A percentile compares a stretch with the other conserved stretches of the same genome.
Evolutionary conservation across 768 basidiomycete species (phyloP).

Genomic region (Gymnopilus dilepis): DNA sequence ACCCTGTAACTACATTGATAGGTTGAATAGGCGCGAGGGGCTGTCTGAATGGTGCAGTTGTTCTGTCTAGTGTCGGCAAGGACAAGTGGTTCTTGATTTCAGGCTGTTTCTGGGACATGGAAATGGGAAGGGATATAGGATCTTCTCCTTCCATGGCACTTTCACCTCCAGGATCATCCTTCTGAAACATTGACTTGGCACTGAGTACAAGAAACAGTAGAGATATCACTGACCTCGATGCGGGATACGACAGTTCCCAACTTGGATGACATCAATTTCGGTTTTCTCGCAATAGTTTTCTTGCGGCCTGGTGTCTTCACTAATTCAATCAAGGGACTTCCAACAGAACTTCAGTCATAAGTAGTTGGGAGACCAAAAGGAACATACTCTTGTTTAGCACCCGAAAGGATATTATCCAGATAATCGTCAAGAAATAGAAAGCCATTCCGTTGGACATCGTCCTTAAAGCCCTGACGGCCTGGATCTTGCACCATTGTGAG

Average conservation of each 20-base stretch:
- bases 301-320: conserved; percentile 85
- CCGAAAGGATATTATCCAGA: conserved; percentile 71
- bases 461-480: conserved; percentile 70
- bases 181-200: background rate
- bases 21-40: conserved; percentile 23
- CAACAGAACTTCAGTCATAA: background rate
- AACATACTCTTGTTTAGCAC: conserved; percentile 69
- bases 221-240: conserved; percentile 46
- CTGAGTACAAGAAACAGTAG: background rate
- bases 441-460: conserved; percentile 76
- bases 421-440: conserved; percentile 84
- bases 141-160: conserved; percentile 47
- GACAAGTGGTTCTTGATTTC: background rate
- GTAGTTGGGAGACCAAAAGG: background rate
- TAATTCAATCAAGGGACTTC: conserved; percentile 79
- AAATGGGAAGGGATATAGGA: conserved; percentile 48
- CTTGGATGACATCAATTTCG: conserved; percentile 52
- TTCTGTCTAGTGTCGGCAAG: background rate
- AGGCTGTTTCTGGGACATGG: conserved; percentile 25
- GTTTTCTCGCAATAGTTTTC: conserved; percentile 57
- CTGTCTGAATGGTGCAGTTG: background rate
- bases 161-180: conserved; percentile 47
- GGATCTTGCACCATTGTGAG: conserved; percentile 74
- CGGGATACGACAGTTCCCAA: conserved; percentile 44
- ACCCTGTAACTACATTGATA: background rate